A percentile compares a stretch with the other conserved stretches of the same genome.
phyloP scores from a whole-genome alignment of 2,329 filamentous ascomycete species.

The Penicillium freii region DNA sequence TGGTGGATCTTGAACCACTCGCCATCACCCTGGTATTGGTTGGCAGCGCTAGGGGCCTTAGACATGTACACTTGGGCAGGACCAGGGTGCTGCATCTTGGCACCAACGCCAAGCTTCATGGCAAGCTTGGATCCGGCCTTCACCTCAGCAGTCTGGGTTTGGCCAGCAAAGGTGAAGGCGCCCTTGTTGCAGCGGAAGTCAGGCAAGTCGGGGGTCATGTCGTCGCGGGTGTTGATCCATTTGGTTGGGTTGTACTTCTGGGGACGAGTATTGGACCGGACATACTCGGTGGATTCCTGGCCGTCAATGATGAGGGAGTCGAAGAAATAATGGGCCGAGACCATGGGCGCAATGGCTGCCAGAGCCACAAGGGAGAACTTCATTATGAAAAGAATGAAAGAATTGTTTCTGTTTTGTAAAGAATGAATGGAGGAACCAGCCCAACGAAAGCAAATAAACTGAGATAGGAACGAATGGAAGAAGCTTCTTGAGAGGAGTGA shows the following conservation, averaged over 20 bases:
- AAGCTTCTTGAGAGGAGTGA: too few relatives aligned
- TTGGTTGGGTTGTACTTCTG: slow-evolving; percentile 15
- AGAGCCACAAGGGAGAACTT: neutral
- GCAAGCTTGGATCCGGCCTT: slow-evolving; percentile 17
- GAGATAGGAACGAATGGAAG: too few relatives aligned
- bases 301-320: slow-evolving; percentile 13
- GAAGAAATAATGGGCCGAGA: slow-evolving; percentile 17
- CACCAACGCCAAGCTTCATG: slow-evolving; percentile 20
- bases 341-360: neutral
- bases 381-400: neutral
- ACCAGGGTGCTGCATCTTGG: slow-evolving; percentile 22
- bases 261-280: slow-evolving; percentile 10
- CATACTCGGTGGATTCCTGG: neutral
- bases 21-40: slow-evolving; percentile 15
- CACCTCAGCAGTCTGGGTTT: slow-evolving; percentile 13
- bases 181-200: slow-evolving; percentile 4
- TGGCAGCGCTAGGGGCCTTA: slow-evolving; percentile 16
- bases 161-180: neutral
- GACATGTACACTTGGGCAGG: slow-evolving; percentile 25
- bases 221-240: slow-evolving; percentile 5
- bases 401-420: too few relatives aligned
- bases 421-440: too few relatives aligned
- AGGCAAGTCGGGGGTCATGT: neutral
- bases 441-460: too few relatives aligned
- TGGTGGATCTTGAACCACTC: slow-evolving; percentile 24